A percentile compares a stretch with the other conserved stretches of the same genome.
Conservation (phyloP, 345 rosid species). For the Theobroma cacao region DNA sequence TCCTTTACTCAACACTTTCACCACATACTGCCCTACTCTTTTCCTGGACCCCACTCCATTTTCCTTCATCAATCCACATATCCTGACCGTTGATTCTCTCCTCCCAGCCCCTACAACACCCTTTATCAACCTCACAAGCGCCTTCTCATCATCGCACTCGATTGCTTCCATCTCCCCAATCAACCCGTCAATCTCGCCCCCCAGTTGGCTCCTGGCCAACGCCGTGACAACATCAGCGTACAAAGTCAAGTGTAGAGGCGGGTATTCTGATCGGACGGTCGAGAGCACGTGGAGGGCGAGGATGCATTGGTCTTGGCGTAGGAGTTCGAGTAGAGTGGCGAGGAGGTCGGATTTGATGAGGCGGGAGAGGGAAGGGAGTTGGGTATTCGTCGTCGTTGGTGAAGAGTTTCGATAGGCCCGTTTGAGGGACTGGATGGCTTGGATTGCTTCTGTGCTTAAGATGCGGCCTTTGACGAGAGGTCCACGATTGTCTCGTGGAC, state of each 20-base stretch:
- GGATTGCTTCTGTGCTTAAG: slow-evolving; percentile 88
- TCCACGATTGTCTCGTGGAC: slow-evolving; percentile 75
- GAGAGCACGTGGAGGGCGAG: slow-evolving; percentile 75
- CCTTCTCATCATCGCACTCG: slow-evolving; percentile 45
- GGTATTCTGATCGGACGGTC: slow-evolving; percentile 59
- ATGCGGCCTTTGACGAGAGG: slow-evolving; percentile 83
- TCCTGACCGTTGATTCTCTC: slow-evolving; percentile 71
- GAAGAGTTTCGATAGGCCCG: slow-evolving; percentile 41
- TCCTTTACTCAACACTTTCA: slow-evolving; percentile 58
- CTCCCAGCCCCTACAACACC: slow-evolving; percentile 57
- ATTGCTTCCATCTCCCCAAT: slow-evolving; percentile 48
- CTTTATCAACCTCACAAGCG: slow-evolving; percentile 47
- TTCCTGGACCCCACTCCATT: slow-evolving; percentile 62
- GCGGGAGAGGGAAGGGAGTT: slow-evolving; percentile 66
- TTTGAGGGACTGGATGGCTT: slow-evolving; percentile 79
- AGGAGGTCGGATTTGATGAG: slow-evolving; percentile 69
- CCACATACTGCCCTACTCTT: slow-evolving; percentile 57
- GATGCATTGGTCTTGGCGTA: slow-evolving; percentile 67
- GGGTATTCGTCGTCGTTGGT: slow-evolving; percentile 24
- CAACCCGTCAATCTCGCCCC: slow-evolving; percentile 56
- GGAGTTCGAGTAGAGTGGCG: slow-evolving; percentile 71
- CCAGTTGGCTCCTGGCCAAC: slow-evolving; percentile 44
- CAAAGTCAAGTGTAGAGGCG: slow-evolving; percentile 44
- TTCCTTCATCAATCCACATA: slow-evolving; percentile 59
- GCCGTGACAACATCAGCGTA: slow-evolving; percentile 62